Evolutionary conservation across 257 asterid species (phyloP).

Genomic region (Knoxia roxburghii): DNA sequence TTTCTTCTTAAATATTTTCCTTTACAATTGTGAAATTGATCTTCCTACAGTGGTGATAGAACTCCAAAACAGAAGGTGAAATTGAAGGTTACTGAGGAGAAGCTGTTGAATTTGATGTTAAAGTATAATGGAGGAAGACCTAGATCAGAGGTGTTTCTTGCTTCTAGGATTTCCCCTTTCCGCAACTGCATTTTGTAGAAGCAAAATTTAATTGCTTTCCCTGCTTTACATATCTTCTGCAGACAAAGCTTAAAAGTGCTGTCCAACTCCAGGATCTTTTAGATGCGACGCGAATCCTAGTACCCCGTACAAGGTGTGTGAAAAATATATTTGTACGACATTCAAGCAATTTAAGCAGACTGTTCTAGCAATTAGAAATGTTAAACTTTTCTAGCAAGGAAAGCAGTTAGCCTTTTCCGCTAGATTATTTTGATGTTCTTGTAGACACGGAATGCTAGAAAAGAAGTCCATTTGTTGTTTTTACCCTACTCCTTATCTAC

Average conservation of each 20-base stretch:
- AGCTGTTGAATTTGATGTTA: slow-evolving; percentile 87
- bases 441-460: neutral
- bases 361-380: neutral
- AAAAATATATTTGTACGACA: slow-evolving; percentile 4
- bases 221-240: slow-evolving; percentile 25
- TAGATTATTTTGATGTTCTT: neutral
- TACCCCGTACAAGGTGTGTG: slow-evolving; percentile 73
- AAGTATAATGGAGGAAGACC: slow-evolving; percentile 91
- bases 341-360: neutral
- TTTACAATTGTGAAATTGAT: slow-evolving; percentile 7
- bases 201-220: slow-evolving; percentile 14
- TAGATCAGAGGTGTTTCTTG: slow-evolving; percentile 73
- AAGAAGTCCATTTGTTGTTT: neutral
- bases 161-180: slow-evolving; percentile 10
- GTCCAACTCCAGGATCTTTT: slow-evolving; percentile 95
- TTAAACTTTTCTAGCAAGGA: too few relatives aligned
- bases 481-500: neutral
- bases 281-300: slow-evolving; percentile 90
- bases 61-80: slow-evolving; percentile 99
- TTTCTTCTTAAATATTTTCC: neutral
- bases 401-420: too few relatives aligned
- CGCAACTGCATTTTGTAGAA: neutral
- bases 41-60: slow-evolving; percentile 84
- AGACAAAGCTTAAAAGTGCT: slow-evolving; percentile 96
- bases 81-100: slow-evolving; percentile 93